Conservation (phyloP, 331 rosid genomes). For the Malus hybrid region DNA sequence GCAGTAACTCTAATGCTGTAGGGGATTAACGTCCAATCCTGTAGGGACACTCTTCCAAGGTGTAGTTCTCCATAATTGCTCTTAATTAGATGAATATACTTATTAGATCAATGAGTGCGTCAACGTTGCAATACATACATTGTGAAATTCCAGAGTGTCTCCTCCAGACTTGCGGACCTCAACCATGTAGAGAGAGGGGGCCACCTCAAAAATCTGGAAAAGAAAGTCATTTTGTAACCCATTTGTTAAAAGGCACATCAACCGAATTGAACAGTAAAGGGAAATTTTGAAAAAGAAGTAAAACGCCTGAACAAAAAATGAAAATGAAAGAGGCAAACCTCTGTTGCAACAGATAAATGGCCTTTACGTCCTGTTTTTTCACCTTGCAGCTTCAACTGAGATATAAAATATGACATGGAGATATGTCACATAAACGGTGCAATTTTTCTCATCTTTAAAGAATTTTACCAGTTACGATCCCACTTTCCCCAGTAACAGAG, state of each 20-base stretch:
- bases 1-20: background rate
- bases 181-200: constrained; percentile 88
- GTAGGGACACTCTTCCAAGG: background rate
- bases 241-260: background rate
- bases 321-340: constrained; percentile 33
- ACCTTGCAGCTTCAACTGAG: constrained; percentile 83
- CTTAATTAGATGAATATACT: background rate
- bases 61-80: background rate
- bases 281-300: background rate
- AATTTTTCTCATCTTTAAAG: background rate
- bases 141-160: constrained; percentile 89
- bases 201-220: constrained; percentile 77
- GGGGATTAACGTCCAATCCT: background rate
- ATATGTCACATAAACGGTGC: background rate
- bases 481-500: background rate
- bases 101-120: background rate
- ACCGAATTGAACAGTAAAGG: background rate
- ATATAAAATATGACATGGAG: background rate
- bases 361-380: constrained; percentile 91
- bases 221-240: background rate
- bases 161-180: constrained; percentile 87
- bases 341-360: constrained; percentile 81
- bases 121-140: constrained; percentile 27
- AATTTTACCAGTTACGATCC: background rate
- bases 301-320: background rate